Base-by-base conservation (phyloP, 192 early-diverging fungal genomes). In the Coemansia sp. region DNA sequence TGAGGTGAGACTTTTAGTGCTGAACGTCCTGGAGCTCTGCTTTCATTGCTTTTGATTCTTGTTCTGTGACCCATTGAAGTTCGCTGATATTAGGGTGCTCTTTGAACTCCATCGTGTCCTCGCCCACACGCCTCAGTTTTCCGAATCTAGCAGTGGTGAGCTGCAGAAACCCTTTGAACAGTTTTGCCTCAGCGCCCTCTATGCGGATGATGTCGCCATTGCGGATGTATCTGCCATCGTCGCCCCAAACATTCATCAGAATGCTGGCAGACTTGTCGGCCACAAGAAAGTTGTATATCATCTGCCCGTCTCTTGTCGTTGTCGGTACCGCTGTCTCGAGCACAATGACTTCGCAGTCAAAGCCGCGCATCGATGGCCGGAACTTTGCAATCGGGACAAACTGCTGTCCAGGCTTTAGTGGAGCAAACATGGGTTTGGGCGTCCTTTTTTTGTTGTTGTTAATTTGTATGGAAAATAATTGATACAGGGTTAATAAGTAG, bases 311-410 rank as follows among this genome's bases (percentile, higher is more conserved):
- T 9, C 81, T 73, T 8, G 84, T 87, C 6, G 68, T 79, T 5
- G 67, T 75, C 19, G 86, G 86, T 40, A 75, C 37, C n/a, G 81
- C 81, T 61, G 85, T 85, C 43, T 91, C 85, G 7, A 91, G 74
- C 15, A 91, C 81, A 59, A 91, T 87, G 45, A 87, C 86, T 49
- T 91, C 88, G 68, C 87, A 83, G 63, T 87, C 85, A 52, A 89
- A 84, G 9, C 84, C 84, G 7, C 86, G 81, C 84, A 89, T 84
- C 23, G 72, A 75, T 7, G 88, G 86, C 38, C 84, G 76, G 45
- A 91, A 63, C 43, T 88, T 87, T 16, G 63, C 69, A 16, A 86
- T 76, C 21, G 64, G 65, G 9, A 77, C 64, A 4, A 86, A 61
- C 52, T 76, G 78, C 39, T 76, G 78, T 10, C 83, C 83, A 18